A percentile compares a stretch with the other conserved stretches of the same genome.
Conservation (phyloP, 148 eudicot species). For the Rhododendron henanense region DNA sequence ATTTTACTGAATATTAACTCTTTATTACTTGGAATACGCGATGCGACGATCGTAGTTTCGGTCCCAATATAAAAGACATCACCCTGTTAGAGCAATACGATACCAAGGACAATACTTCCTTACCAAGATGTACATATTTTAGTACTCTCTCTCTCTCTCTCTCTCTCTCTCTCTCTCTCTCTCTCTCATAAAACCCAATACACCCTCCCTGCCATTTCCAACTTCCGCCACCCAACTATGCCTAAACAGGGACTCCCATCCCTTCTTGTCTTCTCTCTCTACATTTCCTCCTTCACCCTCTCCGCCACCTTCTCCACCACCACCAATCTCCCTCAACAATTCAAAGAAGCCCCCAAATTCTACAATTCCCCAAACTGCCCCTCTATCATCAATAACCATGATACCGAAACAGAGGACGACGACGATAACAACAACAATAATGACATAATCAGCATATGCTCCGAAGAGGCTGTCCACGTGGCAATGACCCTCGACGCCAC, state of each 20-base stretch:
- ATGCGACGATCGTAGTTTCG: no score
- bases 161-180: no score
- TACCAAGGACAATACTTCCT: no score
- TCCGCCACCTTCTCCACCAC: background rate
- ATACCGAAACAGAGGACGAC: background rate
- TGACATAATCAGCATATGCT: slow-evolving; percentile 21
- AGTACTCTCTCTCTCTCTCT: background rate
- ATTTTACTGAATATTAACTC: no score
- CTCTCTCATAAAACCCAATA: slow-evolving; percentile 5
- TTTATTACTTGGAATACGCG: no score
- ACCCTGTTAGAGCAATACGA: no score
- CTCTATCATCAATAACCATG: background rate
- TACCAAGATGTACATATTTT: no score
- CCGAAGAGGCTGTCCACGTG: slow-evolving; percentile 58
- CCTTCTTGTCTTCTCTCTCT: background rate
- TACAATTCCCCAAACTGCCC: slow-evolving; percentile 65
- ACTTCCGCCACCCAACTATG: slow-evolving; percentile 17
- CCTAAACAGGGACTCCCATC: background rate
- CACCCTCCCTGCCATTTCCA: slow-evolving; percentile 2
- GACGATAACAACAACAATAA: background rate
- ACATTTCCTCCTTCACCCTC: background rate
- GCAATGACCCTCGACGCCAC: slow-evolving; percentile 81
- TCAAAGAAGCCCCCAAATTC: slow-evolving; percentile 73
- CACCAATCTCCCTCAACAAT: slow-evolving; percentile 21
- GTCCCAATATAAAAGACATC: no score